Base-by-base conservation (phyloP, 805 yeast genomes). In the Candida koratica region DNA sequence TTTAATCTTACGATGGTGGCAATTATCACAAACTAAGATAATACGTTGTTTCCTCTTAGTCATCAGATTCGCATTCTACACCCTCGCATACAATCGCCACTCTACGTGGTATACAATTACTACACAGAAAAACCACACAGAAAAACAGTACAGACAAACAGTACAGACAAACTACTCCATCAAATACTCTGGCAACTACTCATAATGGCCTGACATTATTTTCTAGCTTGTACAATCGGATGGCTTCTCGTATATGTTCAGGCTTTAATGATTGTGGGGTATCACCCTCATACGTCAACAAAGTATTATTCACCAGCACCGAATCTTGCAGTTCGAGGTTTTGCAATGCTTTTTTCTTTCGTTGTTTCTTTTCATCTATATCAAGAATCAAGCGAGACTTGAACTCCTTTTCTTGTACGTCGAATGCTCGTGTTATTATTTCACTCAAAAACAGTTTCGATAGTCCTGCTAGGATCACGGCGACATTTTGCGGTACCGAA, bases 361-460 rank as follows among this genome's bases (percentile, higher is more conserved):
- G 39, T 12, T 39, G 56, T 51, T 73, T 75, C 49, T 73, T 67
- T 4, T 42, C 53, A 13, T 62, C 68, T 5, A 66, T 55, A 27
- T 61, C 69, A 25, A 44, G 30, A 1, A 58, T 56, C 15, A 67
- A 48, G 39, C 58, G 58, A 0, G 66, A 64, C 59, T 73, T 67
- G 48, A 67, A 59, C 48, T 75, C 74, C 39, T 73, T 66, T 37
- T 71, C 65, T 52, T 85, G 89, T 1, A 84, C 77, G 35, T 77
- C 82, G 43, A 81, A 70, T 0, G 96, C 95, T 49, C 77, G 69
- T 43, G 89, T 94, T 9, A 89, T 82, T 12, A 89, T 73, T 48
- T 89, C 97, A 9, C 96, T 95, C n/a, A 88, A 73, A 54, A 85
- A 81, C 48, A 86, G 84, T 54, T 89, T 89, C 2, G 95, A 84